phyloP scores from a whole-genome alignment of 306 rosid genomes.

The Chamaecrista fasciculata region DNA sequence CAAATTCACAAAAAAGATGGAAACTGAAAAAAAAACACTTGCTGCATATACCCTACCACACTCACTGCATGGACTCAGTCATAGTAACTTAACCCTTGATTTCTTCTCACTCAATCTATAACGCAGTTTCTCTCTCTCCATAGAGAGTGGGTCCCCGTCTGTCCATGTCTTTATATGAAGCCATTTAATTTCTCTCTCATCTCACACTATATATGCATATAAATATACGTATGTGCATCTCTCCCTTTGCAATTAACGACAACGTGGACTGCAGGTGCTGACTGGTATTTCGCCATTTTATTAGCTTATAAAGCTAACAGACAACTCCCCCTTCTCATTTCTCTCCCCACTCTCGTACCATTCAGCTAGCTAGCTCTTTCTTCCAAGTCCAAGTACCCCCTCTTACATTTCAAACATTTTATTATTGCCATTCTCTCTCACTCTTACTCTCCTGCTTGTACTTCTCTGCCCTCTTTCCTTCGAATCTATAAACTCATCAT shows the following conservation, averaged over 20 bases:
- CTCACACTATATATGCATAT: background rate
- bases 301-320: conserved; percentile 53
- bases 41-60: conserved; percentile 35
- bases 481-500: conserved; percentile 4
- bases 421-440: conserved; percentile 31
- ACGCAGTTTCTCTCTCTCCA: background rate
- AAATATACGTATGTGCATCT: conserved; percentile 21
- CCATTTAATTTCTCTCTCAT: conserved; percentile 34
- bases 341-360: conserved; percentile 35
- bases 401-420: conserved; percentile 39
- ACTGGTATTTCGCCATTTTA: conserved; percentile 72
- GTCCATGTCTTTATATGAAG: conserved; percentile 7
- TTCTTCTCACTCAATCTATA: background rate
- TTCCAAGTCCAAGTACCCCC: conserved; percentile 14
- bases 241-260: conserved; percentile 65
- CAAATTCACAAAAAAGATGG: conserved; percentile 6
- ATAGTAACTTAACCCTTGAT: conserved; percentile 11
- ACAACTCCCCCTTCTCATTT: conserved; percentile 41
- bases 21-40: conserved; percentile 12
- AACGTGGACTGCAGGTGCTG: conserved; percentile 83
- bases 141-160: conserved; percentile 28
- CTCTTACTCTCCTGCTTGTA: conserved; percentile 14
- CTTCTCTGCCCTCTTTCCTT: conserved; percentile 9
- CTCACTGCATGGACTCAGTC: conserved; percentile 35
- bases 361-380: conserved; percentile 30